Base-by-base conservation (phyloP, 257 asterid genomes). In the Ophiorrhiza pumila region DNA sequence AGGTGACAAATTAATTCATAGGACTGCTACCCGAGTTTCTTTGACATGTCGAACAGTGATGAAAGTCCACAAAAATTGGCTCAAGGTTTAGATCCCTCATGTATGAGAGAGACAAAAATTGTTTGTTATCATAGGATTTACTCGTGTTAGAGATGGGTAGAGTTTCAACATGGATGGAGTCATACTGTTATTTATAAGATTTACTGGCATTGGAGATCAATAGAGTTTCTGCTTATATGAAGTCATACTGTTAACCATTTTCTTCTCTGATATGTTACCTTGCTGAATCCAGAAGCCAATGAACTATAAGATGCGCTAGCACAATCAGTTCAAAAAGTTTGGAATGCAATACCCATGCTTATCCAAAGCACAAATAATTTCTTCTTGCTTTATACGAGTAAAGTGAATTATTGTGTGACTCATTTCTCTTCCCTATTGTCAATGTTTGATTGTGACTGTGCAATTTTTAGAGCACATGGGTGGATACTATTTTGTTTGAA, bases 21-120 rank as follows among this genome's bases (percentile, higher is more conserved):
- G 99, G 86, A 87, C 87, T 75, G 43, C 73, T 39, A 84, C 89
- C 61, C 81, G 99, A 85, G 79, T 92, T 82, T 95, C 99, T 63
- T 88, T 94, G 80, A 95, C 98, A 5, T 90, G 99, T 74, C 90
- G 99, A 53, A 71, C 81, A 34, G 96, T 95, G 72, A 81, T 81
- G 6, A 91, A 83, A 85, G 97, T 83, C 73, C 91, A 67, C 81
- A 90, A 83, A 71, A 82, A 83, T 73, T 76, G 89, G 29, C 83
- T 91, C 71, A 91, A 85, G 80, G 75, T 90, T 13, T 87, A 86
- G 81, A 13, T 20, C n/a, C 23, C 12, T 15, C 1, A 15, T 2
- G 52, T 34, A 13, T 27, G 37, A 32, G 27, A 29, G 8, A 23
- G 22, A 32, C 5, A 61, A 41, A 59, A 13, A 62, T 20, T 10